Evolutionary conservation across 768 basidiomycete genomes (phyloP), one percentile per base, ranked within the genome.

Genomic region (Auriscalpium microsporum): DNA sequence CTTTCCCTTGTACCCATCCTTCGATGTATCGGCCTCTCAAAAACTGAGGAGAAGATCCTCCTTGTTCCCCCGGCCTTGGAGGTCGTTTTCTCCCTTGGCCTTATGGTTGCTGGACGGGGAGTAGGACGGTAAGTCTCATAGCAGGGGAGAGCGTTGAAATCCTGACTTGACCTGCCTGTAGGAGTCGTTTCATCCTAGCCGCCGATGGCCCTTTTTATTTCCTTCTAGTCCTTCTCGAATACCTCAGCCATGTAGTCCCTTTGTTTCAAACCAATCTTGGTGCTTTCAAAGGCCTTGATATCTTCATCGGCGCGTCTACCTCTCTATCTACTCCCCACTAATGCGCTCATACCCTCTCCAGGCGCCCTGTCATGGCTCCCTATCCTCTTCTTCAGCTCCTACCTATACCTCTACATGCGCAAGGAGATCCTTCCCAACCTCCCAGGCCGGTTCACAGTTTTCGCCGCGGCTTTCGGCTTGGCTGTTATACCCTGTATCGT

Each of bases 1-100:
- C 72, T 90, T 58, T 90, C 89, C 34, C 71, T 79, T 38, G 79
- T 83, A 56, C 70, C 84, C 42, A 86, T 81, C 59, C 79, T 91
- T 59, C 88, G 88, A 57, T 91, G 88, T 66, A 68, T 78, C 58
- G 73, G 76, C 45, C 74, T 86, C 55, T 71, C 74, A 51, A 63
- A 56, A 48, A 60, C 71, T 23, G 69, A 89, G 68, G 75, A 72
- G 53, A 67, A 71, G 37, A 62, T 77, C 42, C 69, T 89, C 53
- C 68, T 87, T 58, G 75, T 88, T 57, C 86, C 87, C 34, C 75
- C 83, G 16, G 78, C 69, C 42, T 64, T 89, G 51, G 87, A 89
- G 68, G 67, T 81, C 57, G 63, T 89, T 40, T 79, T 84, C 62
- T 75, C 80, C 33, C 67, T 80, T 54, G 69, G 77, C 44, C 69